Percentiles rank a stretch among this genome's conserved stretches.
Evolutionary conservation across 768 basidiomycete species (phyloP).

Genomic region (Hypholoma sublateritium): DNA sequence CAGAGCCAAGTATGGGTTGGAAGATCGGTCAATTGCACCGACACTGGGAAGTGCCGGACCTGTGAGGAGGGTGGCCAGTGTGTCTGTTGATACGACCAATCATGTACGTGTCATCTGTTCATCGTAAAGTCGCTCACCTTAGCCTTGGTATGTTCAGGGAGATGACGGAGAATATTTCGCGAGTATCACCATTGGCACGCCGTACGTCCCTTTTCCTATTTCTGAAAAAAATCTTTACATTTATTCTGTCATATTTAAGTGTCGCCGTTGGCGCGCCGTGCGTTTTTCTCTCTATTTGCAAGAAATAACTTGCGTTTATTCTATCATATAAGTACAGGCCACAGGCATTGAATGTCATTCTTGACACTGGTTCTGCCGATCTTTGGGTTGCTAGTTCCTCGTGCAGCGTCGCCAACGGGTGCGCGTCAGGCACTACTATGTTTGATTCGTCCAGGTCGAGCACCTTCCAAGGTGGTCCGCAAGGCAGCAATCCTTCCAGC

Average conservation of each 20-base stretch:
- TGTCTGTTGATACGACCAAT: neutral
- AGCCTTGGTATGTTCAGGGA: neutral
- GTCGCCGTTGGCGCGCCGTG: too few relatives aligned
- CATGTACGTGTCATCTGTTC: neutral
- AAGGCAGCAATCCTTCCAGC: neutral
- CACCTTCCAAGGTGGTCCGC: constrained; percentile 9
- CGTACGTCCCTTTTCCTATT: neutral
- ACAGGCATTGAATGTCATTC: constrained; percentile 72
- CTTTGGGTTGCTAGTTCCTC: constrained; percentile 72
- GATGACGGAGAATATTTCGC: constrained; percentile 1
- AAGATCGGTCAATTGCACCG: too few relatives aligned
- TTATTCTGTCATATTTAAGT: too few relatives aligned
- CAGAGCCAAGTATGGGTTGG: neutral
- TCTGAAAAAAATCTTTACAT: too few relatives aligned
- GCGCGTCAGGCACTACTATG: constrained; percentile 34
- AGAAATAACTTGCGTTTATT: too few relatives aligned
- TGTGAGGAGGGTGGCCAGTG: neutral
- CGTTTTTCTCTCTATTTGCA: too few relatives aligned
- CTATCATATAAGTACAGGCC: constrained; percentile 34
- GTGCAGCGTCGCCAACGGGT: constrained; percentile 36
- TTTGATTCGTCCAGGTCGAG: constrained; percentile 36
- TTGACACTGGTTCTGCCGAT: constrained; percentile 93
- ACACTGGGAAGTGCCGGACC: too few relatives aligned
- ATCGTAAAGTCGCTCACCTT: too few relatives aligned
- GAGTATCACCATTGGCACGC: constrained; percentile 1